These are phyloP conservation scores for Debaryomycetaceae sp. DNA, from an alignment of 1,139 yeast species.

Conservation along the genomic window DNA sequence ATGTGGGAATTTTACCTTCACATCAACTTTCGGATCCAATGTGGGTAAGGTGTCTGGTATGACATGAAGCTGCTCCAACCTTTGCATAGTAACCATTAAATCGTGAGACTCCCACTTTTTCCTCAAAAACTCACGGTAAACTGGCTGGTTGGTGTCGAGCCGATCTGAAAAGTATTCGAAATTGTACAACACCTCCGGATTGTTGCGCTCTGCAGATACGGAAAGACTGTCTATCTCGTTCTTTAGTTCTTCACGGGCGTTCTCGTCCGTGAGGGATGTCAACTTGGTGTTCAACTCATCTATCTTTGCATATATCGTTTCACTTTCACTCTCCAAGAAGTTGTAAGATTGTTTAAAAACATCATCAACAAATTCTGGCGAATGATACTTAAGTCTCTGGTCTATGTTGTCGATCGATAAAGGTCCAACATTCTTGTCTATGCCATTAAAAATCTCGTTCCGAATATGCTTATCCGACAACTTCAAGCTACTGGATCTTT, in stretches of 20 bases:
- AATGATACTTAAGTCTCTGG: conserved; percentile 41
- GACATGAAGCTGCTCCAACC: conserved; percentile 79
- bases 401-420: conserved; percentile 18
- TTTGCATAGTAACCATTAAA: conserved; percentile 76
- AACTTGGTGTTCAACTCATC: conserved; percentile 11
- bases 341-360: conserved; percentile 70
- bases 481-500: conserved; percentile 38
- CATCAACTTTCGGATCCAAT: conserved; percentile 75
- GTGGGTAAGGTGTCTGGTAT: conserved; percentile 96
- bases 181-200: conserved; percentile 83
- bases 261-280: conserved; percentile 6
- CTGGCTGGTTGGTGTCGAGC: conserved; percentile 71
- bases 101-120: conserved; percentile 71
- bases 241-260: conserved; percentile 6
- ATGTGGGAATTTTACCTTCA: conserved; percentile 72
- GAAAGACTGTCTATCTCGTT: conserved; percentile 19
- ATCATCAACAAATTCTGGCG: conserved; percentile 69
- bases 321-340: conserved; percentile 47
- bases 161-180: conserved; percentile 39
- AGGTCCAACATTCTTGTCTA: conserved; percentile 31
- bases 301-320: conserved; percentile 17
- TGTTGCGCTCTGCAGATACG: conserved; percentile 55
- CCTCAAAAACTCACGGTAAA: conserved; percentile 66
- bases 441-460: conserved; percentile 32
- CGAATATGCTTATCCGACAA: conserved; percentile 27